phyloP scores from a whole-genome alignment of 805 yeast genomes.

The Sugiyamaella boreocaroliniensis region DNA sequence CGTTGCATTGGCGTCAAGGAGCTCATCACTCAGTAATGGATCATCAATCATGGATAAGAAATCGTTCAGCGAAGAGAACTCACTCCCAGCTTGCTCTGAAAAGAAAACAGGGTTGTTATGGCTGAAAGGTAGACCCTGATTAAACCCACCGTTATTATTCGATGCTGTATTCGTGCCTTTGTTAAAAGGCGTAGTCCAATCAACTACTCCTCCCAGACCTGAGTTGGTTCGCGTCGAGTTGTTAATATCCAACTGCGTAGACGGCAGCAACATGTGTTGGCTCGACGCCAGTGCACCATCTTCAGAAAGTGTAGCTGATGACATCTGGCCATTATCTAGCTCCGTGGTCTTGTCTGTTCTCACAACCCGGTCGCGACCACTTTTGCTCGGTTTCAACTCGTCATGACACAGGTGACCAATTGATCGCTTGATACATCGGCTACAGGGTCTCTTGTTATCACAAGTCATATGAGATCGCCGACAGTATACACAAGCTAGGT shows the following conservation, averaged over 20 bases:
- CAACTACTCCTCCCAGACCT: not conserved
- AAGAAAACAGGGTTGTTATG: constrained; percentile 56
- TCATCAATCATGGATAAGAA: constrained; percentile 87
- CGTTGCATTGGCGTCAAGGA: constrained; percentile 32
- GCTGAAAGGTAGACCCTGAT: constrained; percentile 12
- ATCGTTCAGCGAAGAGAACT: constrained; percentile 82
- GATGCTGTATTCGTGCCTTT: not conserved
- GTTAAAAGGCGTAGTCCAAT: constrained; percentile 2
- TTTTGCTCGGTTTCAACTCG: constrained; percentile 38
- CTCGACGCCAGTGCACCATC: constrained; percentile 3
- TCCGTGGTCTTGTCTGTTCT: not conserved
- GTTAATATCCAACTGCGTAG: constrained; percentile 6
- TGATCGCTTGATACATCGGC: constrained; percentile 76
- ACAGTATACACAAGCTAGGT: constrained; percentile 73
- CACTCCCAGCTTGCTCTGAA: constrained; percentile 89
- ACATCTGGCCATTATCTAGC: not conserved
- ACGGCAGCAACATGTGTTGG: constrained; percentile 6
- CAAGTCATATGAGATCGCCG: constrained; percentile 93
- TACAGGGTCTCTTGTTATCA: constrained; percentile 66
- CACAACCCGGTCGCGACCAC: not conserved
- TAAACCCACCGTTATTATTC: not conserved
- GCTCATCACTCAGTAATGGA: constrained; percentile 18
- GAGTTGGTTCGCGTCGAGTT: constrained; percentile 4
- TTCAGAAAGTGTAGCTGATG: not conserved
- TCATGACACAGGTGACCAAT: constrained; percentile 85